Base-by-base conservation (phyloP, 306 rosid genomes). In the Rubus parviflorus region DNA sequence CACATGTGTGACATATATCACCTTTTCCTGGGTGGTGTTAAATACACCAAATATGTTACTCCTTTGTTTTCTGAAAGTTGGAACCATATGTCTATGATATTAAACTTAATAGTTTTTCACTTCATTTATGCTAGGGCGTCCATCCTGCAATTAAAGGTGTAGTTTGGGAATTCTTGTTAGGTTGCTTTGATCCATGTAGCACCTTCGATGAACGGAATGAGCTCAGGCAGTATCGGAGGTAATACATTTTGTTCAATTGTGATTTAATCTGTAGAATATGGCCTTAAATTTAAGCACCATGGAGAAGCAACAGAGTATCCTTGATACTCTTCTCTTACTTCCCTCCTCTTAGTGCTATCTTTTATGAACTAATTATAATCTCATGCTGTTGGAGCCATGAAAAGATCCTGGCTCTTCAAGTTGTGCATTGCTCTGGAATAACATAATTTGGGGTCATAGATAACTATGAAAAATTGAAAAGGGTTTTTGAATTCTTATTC, bases 151-250 rank as follows among this genome's bases (percentile, higher is more conserved):
- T 94, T 79, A 92, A 94, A 82, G 98, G 92, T 74, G 88, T 51
- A 73, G 98, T 94, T 40, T 92, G 96, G 98, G 98, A 94, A 80
- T 94, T 94, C 87, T 89, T 94, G 91, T 78, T 92, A 77, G 97
- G 98, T 79, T 92, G 97, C 77, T 94, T 83, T 86, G 97, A 90
- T 85, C 97, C 97, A 41, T 83, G 85, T 69, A 94, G 97, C 88
- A 85, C 97, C 66, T 86, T 61, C 57, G 97, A 89, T 38, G 98
- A 94, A 69, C 87, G 97, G 79, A 86, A 82, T 83, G 83, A 78
- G 57, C 89, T 92, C 80, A 90, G 88, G 85, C 90, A 85, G 76
- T 81, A 71, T 20, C 83, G 93, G 63, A 92, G 98, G 98, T 92
- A 85, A 83, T 57, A 61, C 80, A 77, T 75, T 62, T 43, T 61